Evolutionary conservation across 2,329 filamentous ascomycete species (phyloP), one percentile per base, ranked within the genome.

Genomic region (Capronia coronata): DNA sequence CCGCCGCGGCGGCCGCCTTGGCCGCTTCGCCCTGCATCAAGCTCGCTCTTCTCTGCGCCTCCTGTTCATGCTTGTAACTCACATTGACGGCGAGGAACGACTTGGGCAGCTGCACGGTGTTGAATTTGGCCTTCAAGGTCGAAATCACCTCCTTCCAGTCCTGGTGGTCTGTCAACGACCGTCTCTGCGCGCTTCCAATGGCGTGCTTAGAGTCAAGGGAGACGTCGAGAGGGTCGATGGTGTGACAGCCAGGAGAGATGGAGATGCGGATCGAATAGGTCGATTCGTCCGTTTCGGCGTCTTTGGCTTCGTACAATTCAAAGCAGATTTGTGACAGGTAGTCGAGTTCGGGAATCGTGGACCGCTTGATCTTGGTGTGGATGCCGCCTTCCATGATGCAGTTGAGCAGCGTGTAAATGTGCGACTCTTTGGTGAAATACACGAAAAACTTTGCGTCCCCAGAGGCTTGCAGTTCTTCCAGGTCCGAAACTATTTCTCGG

Each of bases 371-470:
- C 72, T 98, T 98, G 19, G 91, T 96, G 64, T 94, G 86, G 58
- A 98, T 87, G 23, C 93, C 94, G 53, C 94, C 93, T 67, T 98
- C 93, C 21, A 98, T 79, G 60, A 98, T 97, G 67, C 91, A 97
- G 68, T 98, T 98, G 51, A 98, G 79, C 3, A 98, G 78, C 3
- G 93, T 98, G 71, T 98, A 98, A 56, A 98, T 96, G 67, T 98
- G 93, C 0, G 88, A 95, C 69, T 98, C 93, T 68, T 98, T 98
- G 56, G 93, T 98, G 68, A 98, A 98, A 72, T 98, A 98, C 70
- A 97, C 87, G 74, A 97, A 97, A 1, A 86, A 91, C 65, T 96
- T 96, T 38, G 90, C 89, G 59, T 94, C 87, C 46, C 91, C 84
- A 0, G 87, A 94, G 2, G 93, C 91, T 69, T 98, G 93, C 68